These are phyloP conservation scores for Cordyceps militaris DNA, from an alignment of 2,329 filamentous ascomycete species.

Conservation along the genomic window DNA sequence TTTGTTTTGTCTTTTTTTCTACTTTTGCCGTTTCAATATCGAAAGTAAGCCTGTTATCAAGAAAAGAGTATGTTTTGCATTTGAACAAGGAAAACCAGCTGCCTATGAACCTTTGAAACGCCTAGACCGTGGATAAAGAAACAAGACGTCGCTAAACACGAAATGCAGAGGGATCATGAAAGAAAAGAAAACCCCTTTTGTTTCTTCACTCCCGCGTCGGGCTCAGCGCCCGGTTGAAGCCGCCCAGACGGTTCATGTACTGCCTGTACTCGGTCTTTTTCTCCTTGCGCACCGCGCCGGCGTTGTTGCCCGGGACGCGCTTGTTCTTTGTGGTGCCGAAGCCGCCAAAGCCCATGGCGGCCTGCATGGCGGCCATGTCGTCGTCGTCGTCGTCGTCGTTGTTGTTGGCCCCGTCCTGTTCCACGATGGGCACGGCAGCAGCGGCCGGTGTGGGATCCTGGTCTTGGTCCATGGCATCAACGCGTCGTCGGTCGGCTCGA, in stretches of 20 bases:
- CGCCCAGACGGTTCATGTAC: constrained; percentile 86
- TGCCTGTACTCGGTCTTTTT: constrained; percentile 94
- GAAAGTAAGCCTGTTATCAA: too few relatives aligned
- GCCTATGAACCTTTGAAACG: too few relatives aligned
- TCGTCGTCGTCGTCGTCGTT: constrained; percentile 52
- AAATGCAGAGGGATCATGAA: too few relatives aligned
- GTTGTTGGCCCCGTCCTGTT: constrained; percentile 9
- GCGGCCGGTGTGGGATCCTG: constrained; percentile 19
- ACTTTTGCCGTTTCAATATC: too few relatives aligned
- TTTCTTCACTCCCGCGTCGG: constrained; percentile 33
- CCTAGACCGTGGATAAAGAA: too few relatives aligned
- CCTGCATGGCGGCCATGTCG: constrained; percentile 65
- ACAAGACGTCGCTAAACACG: background rate
- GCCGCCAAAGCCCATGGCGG: constrained; percentile 81
- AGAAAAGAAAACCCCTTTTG: background rate
- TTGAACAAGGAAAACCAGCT: too few relatives aligned
- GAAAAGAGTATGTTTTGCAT: too few relatives aligned
- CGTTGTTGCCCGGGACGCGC: constrained; percentile 81
- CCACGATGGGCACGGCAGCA: constrained; percentile 13
- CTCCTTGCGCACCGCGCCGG: constrained; percentile 76
- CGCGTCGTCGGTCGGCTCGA: background rate
- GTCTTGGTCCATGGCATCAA: constrained; percentile 26
- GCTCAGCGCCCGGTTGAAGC: constrained; percentile 74
- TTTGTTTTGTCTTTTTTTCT: too few relatives aligned
- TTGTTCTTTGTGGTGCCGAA: constrained; percentile 85